Conservation (phyloP, 73 alveolate genomes). For the Paramecium caudatum region DNA sequence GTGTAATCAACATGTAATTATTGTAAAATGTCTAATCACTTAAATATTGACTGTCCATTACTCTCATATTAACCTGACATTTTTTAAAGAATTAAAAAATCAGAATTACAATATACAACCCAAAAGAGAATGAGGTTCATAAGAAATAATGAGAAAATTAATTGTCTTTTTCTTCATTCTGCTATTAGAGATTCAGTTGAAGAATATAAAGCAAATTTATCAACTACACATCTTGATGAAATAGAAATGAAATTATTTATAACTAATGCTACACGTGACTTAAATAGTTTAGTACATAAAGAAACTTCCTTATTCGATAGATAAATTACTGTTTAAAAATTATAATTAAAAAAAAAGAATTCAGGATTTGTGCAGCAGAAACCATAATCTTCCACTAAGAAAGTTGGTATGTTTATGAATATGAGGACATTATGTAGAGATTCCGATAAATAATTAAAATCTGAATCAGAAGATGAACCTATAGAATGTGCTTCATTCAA, state of each 20-base stretch:
- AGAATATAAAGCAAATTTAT: slow-evolving; percentile 9
- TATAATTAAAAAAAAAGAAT: not conserved
- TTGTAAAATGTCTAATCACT: slow-evolving; percentile 18
- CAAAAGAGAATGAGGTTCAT: not conserved
- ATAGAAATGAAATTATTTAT: slow-evolving; percentile 19
- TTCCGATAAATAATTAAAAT: not conserved
- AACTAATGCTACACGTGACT: slow-evolving; percentile 11
- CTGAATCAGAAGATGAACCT: slow-evolving; percentile 19
- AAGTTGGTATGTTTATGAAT: not conserved
- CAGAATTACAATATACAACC: not conserved
- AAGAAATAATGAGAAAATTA: slow-evolving; percentile 13
- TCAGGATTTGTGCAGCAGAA: not conserved
- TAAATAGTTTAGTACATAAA: not conserved
- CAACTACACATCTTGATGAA: not conserved
- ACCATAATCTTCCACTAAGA: not conserved
- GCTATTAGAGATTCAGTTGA: slow-evolving; percentile 18
- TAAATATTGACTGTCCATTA: not conserved
- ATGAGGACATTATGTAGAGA: not conserved
- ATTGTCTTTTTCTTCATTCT: not conserved
- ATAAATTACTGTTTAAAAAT: no score
- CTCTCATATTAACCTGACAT: slow-evolving; percentile 3
- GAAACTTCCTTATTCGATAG: not conserved
- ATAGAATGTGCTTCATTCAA: not conserved
- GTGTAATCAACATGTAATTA: not conserved
- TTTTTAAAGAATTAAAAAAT: not conserved